Conservation (phyloP, 139 green algal genomes). For the Nannochloris sp. region DNA sequence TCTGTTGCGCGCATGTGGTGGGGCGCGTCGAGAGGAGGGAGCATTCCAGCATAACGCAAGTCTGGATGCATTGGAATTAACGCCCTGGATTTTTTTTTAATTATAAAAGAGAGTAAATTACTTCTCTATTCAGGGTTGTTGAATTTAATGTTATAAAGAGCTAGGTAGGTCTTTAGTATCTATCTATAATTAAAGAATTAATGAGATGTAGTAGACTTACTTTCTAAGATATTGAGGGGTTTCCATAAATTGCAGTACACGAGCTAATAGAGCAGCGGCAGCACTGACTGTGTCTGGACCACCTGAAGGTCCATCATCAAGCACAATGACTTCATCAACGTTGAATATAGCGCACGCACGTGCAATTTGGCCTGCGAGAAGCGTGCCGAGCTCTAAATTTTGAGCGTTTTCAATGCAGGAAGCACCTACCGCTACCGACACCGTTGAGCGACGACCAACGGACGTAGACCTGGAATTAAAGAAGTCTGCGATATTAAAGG, state of each 20-base stretch:
- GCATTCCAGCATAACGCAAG: slow-evolving; percentile 45
- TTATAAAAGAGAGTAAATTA: slow-evolving; percentile 12
- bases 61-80: slow-evolving; percentile 60
- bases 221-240: slow-evolving; percentile 82
- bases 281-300: slow-evolving; percentile 11
- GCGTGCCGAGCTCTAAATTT: slow-evolving; percentile 58
- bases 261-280: slow-evolving; percentile 59
- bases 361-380: slow-evolving; percentile 61
- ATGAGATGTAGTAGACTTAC: slow-evolving; percentile 11
- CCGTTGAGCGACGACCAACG: slow-evolving; percentile 32
- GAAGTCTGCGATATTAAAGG: too few species aligned
- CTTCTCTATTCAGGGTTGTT: too few species aligned
- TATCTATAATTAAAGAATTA: background rate
- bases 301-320: slow-evolving; percentile 43
- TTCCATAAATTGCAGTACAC: slow-evolving; percentile 79
- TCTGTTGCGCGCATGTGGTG: slow-evolving; percentile 76
- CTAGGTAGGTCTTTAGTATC: too few species aligned
- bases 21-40: slow-evolving; percentile 77
- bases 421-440: slow-evolving; percentile 65
- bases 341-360: slow-evolving; percentile 70
- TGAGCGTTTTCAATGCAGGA: slow-evolving; percentile 71
- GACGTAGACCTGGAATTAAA: too few species aligned
- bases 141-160: too few species aligned
- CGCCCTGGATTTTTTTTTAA: slow-evolving; percentile 24
- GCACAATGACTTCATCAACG: slow-evolving; percentile 69